Evolutionary conservation across 2,329 filamentous ascomycete species (phyloP).

Genomic region (Falciphora oryzae): DNA sequence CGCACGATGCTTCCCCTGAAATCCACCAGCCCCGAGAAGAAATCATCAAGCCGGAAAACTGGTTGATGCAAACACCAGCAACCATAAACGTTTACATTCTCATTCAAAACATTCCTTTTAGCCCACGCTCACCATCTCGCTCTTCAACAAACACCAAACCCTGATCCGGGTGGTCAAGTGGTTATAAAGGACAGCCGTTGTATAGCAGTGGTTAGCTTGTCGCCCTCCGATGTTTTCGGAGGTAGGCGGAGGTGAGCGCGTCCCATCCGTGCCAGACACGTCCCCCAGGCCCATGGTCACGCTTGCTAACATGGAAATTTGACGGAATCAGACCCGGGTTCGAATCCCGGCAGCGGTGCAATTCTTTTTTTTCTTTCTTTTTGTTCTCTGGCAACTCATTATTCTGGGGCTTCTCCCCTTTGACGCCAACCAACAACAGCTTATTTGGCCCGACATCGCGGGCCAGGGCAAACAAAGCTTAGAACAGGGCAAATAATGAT

Average conservation of each 20-base stretch:
- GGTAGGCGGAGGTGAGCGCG: neutral
- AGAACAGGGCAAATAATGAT: too few relatives aligned
- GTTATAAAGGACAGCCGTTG: neutral
- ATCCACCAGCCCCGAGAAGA: too few relatives aligned
- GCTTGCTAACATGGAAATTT: neutral
- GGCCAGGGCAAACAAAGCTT: too few relatives aligned
- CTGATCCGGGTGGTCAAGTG: neutral
- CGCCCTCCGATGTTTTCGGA: neutral
- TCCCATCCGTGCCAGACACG: neutral
- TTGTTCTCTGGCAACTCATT: neutral
- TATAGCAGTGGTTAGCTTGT: slow-evolving; percentile 1
- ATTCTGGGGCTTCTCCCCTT: too few relatives aligned
- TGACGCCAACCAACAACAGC: too few relatives aligned
- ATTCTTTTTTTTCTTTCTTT: neutral
- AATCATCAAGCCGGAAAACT: neutral
- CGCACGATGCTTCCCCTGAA: too few relatives aligned
- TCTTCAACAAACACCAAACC: neutral
- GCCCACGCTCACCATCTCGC: neutral
- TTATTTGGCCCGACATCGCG: too few relatives aligned
- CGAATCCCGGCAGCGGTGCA: neutral
- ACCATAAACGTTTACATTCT: neutral
- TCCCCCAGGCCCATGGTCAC: neutral
- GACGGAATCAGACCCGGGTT: neutral
- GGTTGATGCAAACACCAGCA: neutral
- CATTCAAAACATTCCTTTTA: neutral